Conservation (phyloP, 1,284 basidiomycete genomes). For the Sanguinoderma infundibulare region DNA sequence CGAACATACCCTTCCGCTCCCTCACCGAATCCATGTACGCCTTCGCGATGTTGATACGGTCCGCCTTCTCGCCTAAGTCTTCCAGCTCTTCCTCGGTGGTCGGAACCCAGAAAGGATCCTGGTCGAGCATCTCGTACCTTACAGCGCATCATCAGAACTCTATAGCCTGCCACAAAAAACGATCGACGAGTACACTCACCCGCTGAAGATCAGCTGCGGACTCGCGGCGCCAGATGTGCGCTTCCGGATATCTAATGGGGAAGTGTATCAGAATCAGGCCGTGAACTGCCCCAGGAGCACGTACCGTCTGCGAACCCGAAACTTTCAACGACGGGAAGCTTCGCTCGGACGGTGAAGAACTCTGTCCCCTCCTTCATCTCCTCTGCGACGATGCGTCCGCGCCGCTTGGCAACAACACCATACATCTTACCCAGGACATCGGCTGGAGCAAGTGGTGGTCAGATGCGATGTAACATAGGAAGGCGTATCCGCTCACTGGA, state of each 20-base stretch:
- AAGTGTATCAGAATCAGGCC: neutral
- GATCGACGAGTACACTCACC: slow-evolving; percentile 52
- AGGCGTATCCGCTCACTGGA: slow-evolving; percentile 69
- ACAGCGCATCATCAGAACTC: slow-evolving; percentile 1
- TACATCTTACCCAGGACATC: slow-evolving; percentile 99
- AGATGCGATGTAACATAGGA: neutral
- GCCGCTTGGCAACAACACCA: slow-evolving; percentile 89
- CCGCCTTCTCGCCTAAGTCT: slow-evolving; percentile 95
- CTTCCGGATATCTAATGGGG: slow-evolving; percentile 85
- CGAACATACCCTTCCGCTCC: slow-evolving; percentile 93
- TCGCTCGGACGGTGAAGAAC: slow-evolving; percentile 91
- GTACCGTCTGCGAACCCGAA: slow-evolving; percentile 97
- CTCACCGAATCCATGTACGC: slow-evolving; percentile 93
- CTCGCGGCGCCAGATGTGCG: slow-evolving; percentile 96
- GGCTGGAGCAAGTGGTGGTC: slow-evolving; percentile 50
- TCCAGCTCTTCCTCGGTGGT: slow-evolving; percentile 98
- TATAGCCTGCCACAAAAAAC: neutral
- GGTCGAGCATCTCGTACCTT: slow-evolving; percentile 87
- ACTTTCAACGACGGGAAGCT: slow-evolving; percentile 95
- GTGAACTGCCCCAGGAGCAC: slow-evolving; percentile 4
- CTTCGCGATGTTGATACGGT: slow-evolving; percentile 93
- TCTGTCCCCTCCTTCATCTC: slow-evolving; percentile 99
- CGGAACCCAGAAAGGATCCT: slow-evolving; percentile 99
- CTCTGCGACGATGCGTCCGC: slow-evolving; percentile 92
- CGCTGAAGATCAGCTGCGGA: slow-evolving; percentile 96